Base-by-base conservation (phyloP, 352 stramenopile species). In the Blastocystis sp. region DNA sequence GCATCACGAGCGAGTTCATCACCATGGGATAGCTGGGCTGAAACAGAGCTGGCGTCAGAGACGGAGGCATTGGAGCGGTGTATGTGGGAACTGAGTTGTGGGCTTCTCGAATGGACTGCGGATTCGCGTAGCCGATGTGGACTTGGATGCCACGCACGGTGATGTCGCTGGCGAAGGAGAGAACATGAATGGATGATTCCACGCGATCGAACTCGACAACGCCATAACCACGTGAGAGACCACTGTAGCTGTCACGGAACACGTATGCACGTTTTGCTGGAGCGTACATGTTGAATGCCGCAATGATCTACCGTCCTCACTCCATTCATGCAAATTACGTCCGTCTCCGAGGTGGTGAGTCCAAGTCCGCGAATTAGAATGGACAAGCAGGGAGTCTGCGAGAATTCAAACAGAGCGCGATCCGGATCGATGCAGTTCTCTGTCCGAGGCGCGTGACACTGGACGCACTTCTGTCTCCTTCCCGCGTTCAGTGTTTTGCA, bases 201-300 rank as follows among this genome's bases (percentile, higher is more conserved):
- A 85, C 29, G 19, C 50, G 31, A 12, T 85, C 74, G 61, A 85
- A 85, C 61, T 85, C 74, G 29, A 85, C 74, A 4, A 85, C 74
- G n/a, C 74, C 74, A 31, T 85, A 85, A 3, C 74, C 74, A 16
- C 74, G 51, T 19, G 74, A 85, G 24, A 85, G 55, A 2, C 59
- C n/a, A 45, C 74, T 85, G 51, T 85, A 85, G 33, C 33, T 59
- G 61, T 85, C 74, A 10, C 24, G 41, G 29, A 85, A 85, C 19
- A 85, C 33, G 45, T 85, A 85, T 16, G 41, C 50, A n/a, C 29
- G 60, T 39, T 69, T 66, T 13, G 55, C 33, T 19, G 74, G 74
- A 29, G 74, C 74, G 41, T 69, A 85, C 26, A 67, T 37, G 37
- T 41, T 69, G 35, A 85, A 85, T 1, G 74, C 55, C 12, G 61